Percentiles rank a stretch among this genome's conserved stretches.
Evolutionary conservation across 164 flowering plant genomes (phyloP).

Genomic region (Warburgia ugandensis): DNA sequence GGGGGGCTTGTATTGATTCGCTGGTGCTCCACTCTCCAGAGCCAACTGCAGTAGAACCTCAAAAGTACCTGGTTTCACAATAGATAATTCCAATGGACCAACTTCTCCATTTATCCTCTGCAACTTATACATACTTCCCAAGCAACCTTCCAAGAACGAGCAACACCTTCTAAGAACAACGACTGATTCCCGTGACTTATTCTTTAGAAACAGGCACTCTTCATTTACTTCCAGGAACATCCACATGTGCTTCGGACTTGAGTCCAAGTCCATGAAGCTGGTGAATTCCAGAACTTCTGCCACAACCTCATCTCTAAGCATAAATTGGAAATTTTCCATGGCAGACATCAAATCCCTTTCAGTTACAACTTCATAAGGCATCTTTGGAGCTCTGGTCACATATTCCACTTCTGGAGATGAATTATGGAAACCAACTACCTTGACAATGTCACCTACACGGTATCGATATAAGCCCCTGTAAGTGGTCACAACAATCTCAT

Average conservation of each 20-base stretch:
- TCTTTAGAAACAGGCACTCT: too few relatives aligned
- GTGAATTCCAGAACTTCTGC: slow-evolving; percentile 28
- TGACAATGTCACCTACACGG: slow-evolving; percentile 41
- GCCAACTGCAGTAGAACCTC: slow-evolving; percentile 19
- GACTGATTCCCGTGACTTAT: slow-evolving; percentile 14
- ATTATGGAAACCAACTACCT: slow-evolving; percentile 35
- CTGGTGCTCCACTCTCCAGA: slow-evolving; percentile 31
- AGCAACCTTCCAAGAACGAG: slow-evolving; percentile 23
- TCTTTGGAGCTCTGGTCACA: slow-evolving; percentile 40
- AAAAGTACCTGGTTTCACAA: slow-evolving; percentile 33
- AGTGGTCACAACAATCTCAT: slow-evolving; percentile 48
- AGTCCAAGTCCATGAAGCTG: slow-evolving; percentile 21
- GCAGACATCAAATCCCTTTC: slow-evolving; percentile 36
- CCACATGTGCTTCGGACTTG: slow-evolving; percentile 22
- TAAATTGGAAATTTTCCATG: slow-evolving; percentile 18
- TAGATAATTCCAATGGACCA: slow-evolving; percentile 23
- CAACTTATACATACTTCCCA: slow-evolving; percentile 27
- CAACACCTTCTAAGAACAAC: slow-evolving; percentile 18
- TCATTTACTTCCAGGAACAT: slow-evolving; percentile 27
- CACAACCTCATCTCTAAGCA: slow-evolving; percentile 7
- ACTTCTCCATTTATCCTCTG: slow-evolving; percentile 25
- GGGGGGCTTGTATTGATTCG: slow-evolving; percentile 39
- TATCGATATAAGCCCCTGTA: slow-evolving; percentile 38
- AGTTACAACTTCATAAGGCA: slow-evolving; percentile 26
- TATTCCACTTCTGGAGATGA: slow-evolving; percentile 39